phyloP scores from a whole-genome alignment of 352 stramenopile genomes.

The Pythium oligandrum region DNA sequence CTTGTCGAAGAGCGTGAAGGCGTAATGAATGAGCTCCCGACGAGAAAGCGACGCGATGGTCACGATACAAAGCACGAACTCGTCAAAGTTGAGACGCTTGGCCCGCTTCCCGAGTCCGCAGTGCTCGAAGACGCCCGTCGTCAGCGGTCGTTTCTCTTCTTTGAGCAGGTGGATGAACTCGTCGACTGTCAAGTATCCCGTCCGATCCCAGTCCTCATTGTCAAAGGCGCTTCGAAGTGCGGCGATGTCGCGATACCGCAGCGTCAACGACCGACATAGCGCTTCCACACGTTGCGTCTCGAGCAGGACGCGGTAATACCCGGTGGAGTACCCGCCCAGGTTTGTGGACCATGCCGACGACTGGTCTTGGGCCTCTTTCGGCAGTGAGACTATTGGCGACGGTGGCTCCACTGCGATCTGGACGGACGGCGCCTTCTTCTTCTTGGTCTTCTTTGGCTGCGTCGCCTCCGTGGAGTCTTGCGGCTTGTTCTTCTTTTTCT shows the following conservation, averaged over 20 bases:
- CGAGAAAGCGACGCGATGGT: constrained; percentile 46
- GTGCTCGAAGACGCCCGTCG: constrained; percentile 43
- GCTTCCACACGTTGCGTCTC: constrained; percentile 42
- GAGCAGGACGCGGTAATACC: constrained; percentile 42
- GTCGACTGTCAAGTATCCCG: constrained; percentile 43
- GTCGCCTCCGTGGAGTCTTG: no score
- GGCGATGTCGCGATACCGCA: constrained; percentile 36
- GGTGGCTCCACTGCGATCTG: no score
- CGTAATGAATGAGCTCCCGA: constrained; percentile 51
- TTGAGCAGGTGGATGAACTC: constrained; percentile 56
- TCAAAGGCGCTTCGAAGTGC: constrained; percentile 32
- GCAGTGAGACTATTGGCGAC: no score
- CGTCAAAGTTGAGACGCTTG: constrained; percentile 43
- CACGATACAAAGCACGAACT: constrained; percentile 53
- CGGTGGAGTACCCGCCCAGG: constrained; percentile 28
- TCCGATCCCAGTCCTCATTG: constrained; percentile 39
- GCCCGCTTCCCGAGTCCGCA: constrained; percentile 26
- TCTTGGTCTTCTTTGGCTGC: no score
- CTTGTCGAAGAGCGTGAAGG: constrained; percentile 63
- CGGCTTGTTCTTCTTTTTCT: no score
- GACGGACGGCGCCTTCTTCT: no score
- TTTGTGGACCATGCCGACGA: not conserved
- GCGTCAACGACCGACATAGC: constrained; percentile 43
- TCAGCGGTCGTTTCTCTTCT: constrained; percentile 55
- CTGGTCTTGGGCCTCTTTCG: no score